Base-by-base conservation (phyloP, 192 early-diverging fungal species). In the Coemansia sp. region DNA sequence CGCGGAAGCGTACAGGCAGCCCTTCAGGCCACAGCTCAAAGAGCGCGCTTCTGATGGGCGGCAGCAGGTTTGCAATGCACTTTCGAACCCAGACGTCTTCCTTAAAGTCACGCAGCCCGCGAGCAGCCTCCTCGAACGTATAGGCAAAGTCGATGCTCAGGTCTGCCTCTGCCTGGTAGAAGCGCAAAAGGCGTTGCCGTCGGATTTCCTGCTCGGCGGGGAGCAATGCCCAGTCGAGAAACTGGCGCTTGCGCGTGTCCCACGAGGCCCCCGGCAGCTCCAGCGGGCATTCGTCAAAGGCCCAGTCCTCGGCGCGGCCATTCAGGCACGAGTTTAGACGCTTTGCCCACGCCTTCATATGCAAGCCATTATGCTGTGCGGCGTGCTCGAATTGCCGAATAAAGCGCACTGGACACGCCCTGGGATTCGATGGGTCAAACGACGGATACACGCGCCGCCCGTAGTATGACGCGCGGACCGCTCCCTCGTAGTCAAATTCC, bases 71-170 rank as follows among this genome's bases (percentile, higher is more conserved):
- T 11, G 69, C 62, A 28, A 73, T 65, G 51, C 69, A 65, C 38
- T 73, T 73, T 14, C 69, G 46, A 23, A 64, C 63, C 69, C 69
- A 73, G 38, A 73, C 69, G 10, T 73, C 58, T 38, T 73, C 69
- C 42, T 57, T 65, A 31, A 60, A 66, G 36, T 73, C 63, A 14
- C 69, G 56, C 45, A 73, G 38, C 9, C 69, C 69, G 7, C 47
- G 47, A 7, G 69, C 56, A 2, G 56, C 58, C 18, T 73, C 69
- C 22, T 73, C 69, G 22, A 73, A 73, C 37, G 69, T 60, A 30
- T 73, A 61, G 22, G 56, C 69, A 64, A 61, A 73, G 54, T 73
- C 69, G 29, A 65, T 73, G 37, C 69, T 73, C 48, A 73, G 42
- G 19, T 73, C 69, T 1, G 57, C 29, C 43, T 73, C 69, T 5